Base-by-base conservation (phyloP, 2,329 filamentous ascomycete genomes). In the Aspergillus novofumigatus region DNA sequence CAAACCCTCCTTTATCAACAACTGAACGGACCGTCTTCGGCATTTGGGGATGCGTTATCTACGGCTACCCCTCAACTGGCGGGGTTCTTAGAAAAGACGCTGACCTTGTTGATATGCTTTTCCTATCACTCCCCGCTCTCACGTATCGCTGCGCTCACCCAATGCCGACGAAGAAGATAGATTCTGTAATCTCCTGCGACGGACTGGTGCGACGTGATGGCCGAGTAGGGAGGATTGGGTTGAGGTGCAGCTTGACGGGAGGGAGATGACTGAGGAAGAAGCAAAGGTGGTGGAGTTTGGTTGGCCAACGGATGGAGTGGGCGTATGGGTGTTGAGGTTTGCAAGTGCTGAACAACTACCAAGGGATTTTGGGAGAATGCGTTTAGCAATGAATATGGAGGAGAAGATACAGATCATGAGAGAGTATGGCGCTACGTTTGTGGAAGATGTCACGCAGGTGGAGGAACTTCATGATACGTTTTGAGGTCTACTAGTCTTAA, bases 261-360 rank as follows among this genome's bases (percentile, higher is more conserved):
- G 54, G 48, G 53, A 56, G 55, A 54, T 42, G 9, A 59, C 52
- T 17, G 58, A 53, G 55, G 55, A 58, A 58, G 55, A 60, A 49
- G 32, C 53, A 44, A 58, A 58, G 52, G 45, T 58, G 49, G 1
- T 60, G 49, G 53, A 56, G 23, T 60, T 50, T 52, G 58, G 60
- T 51, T 62, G 60, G 58, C 60, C 58, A 29, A 53, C 25, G 29
- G 58, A 62, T 62, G 55, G 55, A 55, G 55, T 58, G 42, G 60
- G 58, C 49, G 60, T 58, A 29, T 62, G 60, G 60, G 58, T 60
- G 42, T 58, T 62, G 51, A 59, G 59, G 49, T 62, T 52, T 60
- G 17, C 3, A 26, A 58, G 35, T 58, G n/a, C 42, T 5, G 8
- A 20, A 14, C 48, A 54, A 35, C 25, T 54, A 28, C 52, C 56